Base-by-base conservation (phyloP, 345 rosid genomes). In the Laguncularia racemosa region DNA sequence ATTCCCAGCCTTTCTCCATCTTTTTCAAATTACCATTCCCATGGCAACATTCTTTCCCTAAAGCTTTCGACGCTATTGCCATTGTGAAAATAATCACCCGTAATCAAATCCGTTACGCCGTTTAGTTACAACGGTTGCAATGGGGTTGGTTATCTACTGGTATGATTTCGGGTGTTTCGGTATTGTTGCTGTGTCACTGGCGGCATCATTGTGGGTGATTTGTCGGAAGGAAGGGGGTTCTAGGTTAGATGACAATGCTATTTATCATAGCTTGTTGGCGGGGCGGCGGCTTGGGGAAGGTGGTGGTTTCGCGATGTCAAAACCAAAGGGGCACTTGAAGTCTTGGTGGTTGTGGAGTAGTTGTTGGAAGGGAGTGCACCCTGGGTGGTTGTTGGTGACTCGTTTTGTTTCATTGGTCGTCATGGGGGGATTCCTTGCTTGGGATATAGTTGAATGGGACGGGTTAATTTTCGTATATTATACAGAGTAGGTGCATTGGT, bases 341-440 rank as follows among this genome's bases (percentile, higher is more conserved):
- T 51, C 52, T 6, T 65, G 62, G 16, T 53, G 57, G 70, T 69
- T 86, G 20, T 85, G 98, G 98, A 73, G 72, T 60, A 79, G 84
- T 58, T 93, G 96, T 65, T 89, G 97, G 97, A 82, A 62, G 58
- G 76, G 78, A 48, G 20, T 89, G 60, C 91, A 86, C 61, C 97
- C 99, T 0, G 84, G 80, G 0, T 89, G 96, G 89, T 84, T 93
- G 26, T 63, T 93, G 28, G 47, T 65, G 11, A 76, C 83, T 26
- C 95, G 99, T 14, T 73, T 79, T 50, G 58, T 53, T 26, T 87
- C 99, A 14, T 74, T 86, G 52, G 64, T 66, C 3, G 58, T 59
- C 60, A 58, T 93, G 88, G 76, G 76, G 20, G 84, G 78, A 18
- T 71, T 87, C 68, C 62, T 87, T 48, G 52, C 71, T 15, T 87